Conservation (phyloP, 176 grass and related monocot genomes). For the Oryza brachyantha region DNA sequence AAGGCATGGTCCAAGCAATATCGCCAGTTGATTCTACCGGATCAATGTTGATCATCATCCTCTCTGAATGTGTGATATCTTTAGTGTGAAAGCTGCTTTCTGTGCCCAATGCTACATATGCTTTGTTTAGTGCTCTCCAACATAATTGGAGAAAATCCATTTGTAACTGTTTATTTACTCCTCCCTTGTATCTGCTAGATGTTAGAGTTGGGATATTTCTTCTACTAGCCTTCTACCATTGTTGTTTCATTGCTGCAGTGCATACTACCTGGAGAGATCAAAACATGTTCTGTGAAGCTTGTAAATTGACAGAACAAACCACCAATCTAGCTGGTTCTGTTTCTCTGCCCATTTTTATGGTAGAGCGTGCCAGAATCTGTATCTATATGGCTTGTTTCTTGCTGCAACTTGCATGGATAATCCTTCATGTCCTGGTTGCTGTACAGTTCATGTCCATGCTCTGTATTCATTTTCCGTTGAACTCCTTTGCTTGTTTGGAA, state of each 20-base stretch:
- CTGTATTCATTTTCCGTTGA: not conserved
- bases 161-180: constrained; percentile 11
- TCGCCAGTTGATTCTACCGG: not conserved
- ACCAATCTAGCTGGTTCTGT: not conserved
- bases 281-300: constrained; percentile 18
- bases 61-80: not conserved
- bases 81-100: constrained; percentile 36
- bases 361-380: not conserved
- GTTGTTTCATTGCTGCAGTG: constrained; percentile 3
- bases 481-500: not conserved
- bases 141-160: constrained; percentile 12
- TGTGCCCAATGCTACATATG: constrained; percentile 25
- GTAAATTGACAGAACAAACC: constrained; percentile 9
- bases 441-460: not conserved
- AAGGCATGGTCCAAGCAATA: not conserved
- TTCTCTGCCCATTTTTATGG: not conserved
- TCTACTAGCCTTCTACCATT: not conserved
- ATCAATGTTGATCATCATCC: not conserved
- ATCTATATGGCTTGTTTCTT: not conserved
- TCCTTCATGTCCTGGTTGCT: not conserved
- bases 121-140: constrained; percentile 8
- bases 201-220: constrained; percentile 19
- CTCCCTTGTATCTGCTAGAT: constrained; percentile 27
- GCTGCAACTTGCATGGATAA: not conserved
- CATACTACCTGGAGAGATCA: not conserved